Conservation (phyloP, 306 rosid species). For the Prunus kanzakura region DNA sequence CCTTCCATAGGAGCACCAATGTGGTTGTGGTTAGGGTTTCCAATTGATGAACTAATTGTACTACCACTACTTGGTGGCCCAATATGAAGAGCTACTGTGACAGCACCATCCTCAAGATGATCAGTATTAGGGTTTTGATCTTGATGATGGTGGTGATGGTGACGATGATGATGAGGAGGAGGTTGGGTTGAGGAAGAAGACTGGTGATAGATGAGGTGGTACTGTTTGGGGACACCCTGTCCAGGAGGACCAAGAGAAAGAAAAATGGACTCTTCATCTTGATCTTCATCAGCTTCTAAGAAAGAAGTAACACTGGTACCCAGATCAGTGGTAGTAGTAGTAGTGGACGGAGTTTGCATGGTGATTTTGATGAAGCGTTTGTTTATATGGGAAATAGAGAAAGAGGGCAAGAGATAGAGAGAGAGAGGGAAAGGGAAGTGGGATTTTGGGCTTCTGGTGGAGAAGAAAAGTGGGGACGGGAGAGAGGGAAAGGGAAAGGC, state of each 20-base stretch:
- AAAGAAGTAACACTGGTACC: neutral
- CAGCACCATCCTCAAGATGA: constrained; percentile 2
- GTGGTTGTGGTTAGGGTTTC: constrained; percentile 25
- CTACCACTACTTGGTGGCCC: constrained; percentile 47
- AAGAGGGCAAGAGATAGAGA: neutral
- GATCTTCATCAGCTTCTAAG: constrained; percentile 8
- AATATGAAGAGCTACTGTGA: constrained; percentile 79
- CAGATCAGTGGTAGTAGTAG: constrained; percentile 8
- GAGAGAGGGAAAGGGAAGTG: constrained; percentile 3
- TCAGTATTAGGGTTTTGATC: constrained; percentile 34
- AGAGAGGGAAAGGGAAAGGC: constrained; percentile 23
- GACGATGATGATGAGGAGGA: neutral
- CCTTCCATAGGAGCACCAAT: constrained; percentile 26
- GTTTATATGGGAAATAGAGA: constrained; percentile 7
- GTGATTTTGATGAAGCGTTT: constrained; percentile 28
- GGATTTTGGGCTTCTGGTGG: constrained; percentile 24
- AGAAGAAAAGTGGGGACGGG: constrained; percentile 31
- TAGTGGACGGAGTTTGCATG: constrained; percentile 53
- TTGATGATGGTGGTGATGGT: constrained; percentile 7
- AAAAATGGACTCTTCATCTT: constrained; percentile 49
- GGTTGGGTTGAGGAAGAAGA: constrained; percentile 28
- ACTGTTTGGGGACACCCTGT: constrained; percentile 20
- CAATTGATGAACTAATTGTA: neutral
- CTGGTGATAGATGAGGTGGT: constrained; percentile 2
- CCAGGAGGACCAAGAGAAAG: constrained; percentile 85